A percentile compares a stretch with the other conserved stretches of the same genome.
phyloP scores from a whole-genome alignment of 2,329 filamentous ascomycete species.

The Tolypocladium ophioglossoides region DNA sequence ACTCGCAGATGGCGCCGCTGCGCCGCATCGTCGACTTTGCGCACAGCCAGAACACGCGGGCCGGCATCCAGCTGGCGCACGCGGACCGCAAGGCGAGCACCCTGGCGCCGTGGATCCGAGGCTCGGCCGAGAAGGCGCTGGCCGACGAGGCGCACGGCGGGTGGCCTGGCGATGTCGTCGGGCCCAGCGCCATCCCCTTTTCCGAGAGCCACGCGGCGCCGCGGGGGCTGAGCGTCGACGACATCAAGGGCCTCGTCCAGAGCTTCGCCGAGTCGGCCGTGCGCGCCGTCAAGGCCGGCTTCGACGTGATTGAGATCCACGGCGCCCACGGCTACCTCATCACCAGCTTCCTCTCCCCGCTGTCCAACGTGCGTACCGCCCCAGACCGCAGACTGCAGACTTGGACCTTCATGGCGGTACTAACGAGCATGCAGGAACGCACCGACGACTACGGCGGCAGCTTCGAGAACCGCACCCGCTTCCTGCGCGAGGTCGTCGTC shows the following conservation, averaged over 20 bases:
- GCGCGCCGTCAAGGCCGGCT: conserved; percentile 56
- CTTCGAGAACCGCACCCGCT: conserved; percentile 55
- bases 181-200: conserved; percentile 44
- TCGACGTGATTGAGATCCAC: conserved; percentile 65
- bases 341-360: conserved; percentile 51
- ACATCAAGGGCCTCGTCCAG: conserved; percentile 56
- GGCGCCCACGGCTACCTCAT: conserved; percentile 57
- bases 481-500: conserved; percentile 43
- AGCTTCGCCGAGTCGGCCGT: conserved; percentile 49
- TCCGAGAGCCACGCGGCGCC: conserved; percentile 50
- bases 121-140: conserved; percentile 33
- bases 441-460: conserved; percentile 56
- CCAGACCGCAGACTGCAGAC: not conserved
- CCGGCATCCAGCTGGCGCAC: conserved; percentile 73
- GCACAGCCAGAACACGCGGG: conserved; percentile 66
- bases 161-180: conserved; percentile 47
- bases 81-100: conserved; percentile 62
- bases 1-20: conserved; percentile 67
- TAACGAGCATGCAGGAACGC: conserved; percentile 28
- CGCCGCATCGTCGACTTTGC: conserved; percentile 65
- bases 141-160: conserved; percentile 42
- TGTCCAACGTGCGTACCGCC: conserved; percentile 35
- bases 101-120: conserved; percentile 51
- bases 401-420: too few relatives aligned
- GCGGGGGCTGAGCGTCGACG: conserved; percentile 54